Conservation (phyloP, 805 yeast species). For the Saccharomycopsis vini region DNA sequence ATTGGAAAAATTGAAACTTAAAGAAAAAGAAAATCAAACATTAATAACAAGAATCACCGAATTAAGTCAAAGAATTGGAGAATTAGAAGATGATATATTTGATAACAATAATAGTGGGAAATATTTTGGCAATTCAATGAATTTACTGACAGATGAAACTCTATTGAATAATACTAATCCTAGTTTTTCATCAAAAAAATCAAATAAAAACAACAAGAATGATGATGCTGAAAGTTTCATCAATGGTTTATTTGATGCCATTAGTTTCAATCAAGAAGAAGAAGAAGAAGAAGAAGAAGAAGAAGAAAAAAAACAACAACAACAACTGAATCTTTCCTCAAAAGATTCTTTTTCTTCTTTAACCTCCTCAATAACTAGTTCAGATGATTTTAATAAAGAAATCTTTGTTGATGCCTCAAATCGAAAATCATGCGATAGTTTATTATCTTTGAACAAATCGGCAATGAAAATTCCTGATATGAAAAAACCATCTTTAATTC, state of each 20-base stretch:
- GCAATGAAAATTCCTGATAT: slow-evolving; percentile 10
- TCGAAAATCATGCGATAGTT: slow-evolving; percentile 14
- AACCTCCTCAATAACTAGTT: background rate
- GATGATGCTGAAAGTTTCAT: slow-evolving; percentile 11
- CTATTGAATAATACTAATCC: too few relatives aligned
- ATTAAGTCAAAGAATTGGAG: background rate
- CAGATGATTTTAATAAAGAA: background rate
- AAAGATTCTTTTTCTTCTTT: slow-evolving; percentile 1
- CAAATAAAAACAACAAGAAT: background rate
- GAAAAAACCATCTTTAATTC: too few relatives aligned
- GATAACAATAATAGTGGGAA: too few relatives aligned
- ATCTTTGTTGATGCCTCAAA: too few relatives aligned
- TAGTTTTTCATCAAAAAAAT: background rate
- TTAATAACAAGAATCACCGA: slow-evolving; percentile 2
- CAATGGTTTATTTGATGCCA: slow-evolving; percentile 15
- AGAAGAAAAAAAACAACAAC: background rate
- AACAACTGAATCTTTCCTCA: too few relatives aligned
- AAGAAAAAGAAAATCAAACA: slow-evolving; percentile 16
- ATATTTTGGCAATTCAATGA: too few relatives aligned
- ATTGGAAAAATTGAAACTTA: slow-evolving; percentile 17
- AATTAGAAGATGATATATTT: background rate
- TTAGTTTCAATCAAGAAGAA: slow-evolving; percentile 9
- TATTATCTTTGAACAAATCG: slow-evolving; percentile 17
- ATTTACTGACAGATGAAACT: too few relatives aligned
- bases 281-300: background rate